Percentiles rank a stretch among this genome's conserved stretches.
Evolutionary conservation across 169 alveolate genomes (phyloP).

Genomic region (Miamiensis avidus): DNA sequence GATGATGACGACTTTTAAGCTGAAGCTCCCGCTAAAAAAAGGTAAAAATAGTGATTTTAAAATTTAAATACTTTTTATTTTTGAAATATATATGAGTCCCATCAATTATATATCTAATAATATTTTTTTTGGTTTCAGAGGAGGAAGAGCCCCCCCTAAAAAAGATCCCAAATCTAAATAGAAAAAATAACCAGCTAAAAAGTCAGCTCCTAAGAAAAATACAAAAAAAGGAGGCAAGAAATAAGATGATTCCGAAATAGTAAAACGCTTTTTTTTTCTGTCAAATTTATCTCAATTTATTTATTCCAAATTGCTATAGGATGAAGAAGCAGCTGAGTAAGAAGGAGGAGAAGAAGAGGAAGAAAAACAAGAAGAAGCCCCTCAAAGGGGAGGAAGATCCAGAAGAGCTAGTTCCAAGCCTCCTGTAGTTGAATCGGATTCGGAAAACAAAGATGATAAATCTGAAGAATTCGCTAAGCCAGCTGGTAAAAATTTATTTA

Average conservation of each 20-base stretch:
- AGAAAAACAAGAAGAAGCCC: no score
- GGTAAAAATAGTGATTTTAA: not conserved
- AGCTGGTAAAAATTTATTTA: no score
- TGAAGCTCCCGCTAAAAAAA: not conserved
- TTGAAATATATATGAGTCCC: no score
- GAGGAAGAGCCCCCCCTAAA: not conserved
- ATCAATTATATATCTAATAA: no score
- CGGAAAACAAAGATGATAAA: not conserved
- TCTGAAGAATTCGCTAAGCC: not conserved
- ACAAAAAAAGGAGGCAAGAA: not conserved
- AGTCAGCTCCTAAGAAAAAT: not conserved
- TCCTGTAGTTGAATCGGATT: no score
- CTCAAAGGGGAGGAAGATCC: no score
- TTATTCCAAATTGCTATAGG: no score
- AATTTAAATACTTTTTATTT: not conserved
- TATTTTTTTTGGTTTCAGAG: not conserved
- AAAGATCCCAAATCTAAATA: not conserved
- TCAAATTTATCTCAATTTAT: no score
- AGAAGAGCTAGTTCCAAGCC: no score
- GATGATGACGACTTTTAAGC: not conserved
- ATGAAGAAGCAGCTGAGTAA: no score
- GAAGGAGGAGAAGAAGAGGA: no score
- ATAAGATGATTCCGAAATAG: not conserved
- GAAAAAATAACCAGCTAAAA: not conserved
- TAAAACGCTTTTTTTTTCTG: no score